A percentile compares a stretch with the other conserved stretches of the same genome.
These are phyloP conservation scores for Puccinia hordei DNA, from an alignment of 1,284 basidiomycete genomes.

Conservation along the genomic window DNA sequence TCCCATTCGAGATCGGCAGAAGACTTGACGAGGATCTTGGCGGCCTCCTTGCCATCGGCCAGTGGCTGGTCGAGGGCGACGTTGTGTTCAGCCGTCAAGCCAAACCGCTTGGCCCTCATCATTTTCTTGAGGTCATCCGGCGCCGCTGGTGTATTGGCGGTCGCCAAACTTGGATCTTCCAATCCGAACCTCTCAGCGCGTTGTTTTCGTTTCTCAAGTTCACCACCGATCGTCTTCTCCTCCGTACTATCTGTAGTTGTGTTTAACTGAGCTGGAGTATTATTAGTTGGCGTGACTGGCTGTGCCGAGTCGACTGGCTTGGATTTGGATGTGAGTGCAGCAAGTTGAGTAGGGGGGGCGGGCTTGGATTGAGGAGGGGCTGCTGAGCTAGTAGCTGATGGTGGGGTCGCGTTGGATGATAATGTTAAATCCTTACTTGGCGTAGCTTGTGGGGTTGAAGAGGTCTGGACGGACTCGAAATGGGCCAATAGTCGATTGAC, in stretches of 20 bases:
- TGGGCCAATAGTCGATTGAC: constrained; percentile 30
- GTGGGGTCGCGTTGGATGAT: constrained; percentile 4
- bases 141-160: background rate
- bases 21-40: background rate
- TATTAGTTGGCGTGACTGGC: background rate
- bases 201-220: constrained; percentile 44
- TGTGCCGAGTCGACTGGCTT: constrained; percentile 14
- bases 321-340: background rate
- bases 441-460: constrained; percentile 1
- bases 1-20: constrained; percentile 46
- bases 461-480: constrained; percentile 2
- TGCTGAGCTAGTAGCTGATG: background rate
- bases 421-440: constrained; percentile 9
- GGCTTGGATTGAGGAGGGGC: background rate
- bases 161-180: background rate
- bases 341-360: background rate
- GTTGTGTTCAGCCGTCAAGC: background rate
- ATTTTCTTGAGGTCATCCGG: constrained; percentile 39
- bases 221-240: background rate
- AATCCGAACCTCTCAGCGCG: constrained; percentile 44
- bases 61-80: constrained; percentile 35
- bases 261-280: too few relatives aligned
- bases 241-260: too few relatives aligned
- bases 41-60: constrained; percentile 6
- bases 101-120: constrained; percentile 39